Conservation (phyloP, 208 protist species). For the Histomonas meleagridis region DNA sequence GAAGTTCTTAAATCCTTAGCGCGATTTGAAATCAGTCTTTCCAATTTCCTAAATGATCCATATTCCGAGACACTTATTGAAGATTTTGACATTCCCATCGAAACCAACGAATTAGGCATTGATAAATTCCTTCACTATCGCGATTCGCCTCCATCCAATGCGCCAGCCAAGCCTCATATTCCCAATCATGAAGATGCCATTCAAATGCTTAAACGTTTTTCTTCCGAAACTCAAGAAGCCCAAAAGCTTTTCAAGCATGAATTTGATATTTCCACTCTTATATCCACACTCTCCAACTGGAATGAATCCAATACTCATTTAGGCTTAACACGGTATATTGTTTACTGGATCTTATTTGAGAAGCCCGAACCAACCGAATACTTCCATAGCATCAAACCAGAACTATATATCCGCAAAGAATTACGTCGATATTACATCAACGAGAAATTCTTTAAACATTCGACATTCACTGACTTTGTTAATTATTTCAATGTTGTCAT, state of each 20-base stretch:
- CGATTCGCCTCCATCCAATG: background rate
- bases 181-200: background rate
- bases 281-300: background rate
- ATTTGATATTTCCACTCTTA: background rate
- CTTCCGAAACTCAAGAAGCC: background rate
- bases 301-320: background rate
- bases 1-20: background rate
- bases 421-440: background rate
- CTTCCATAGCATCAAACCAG: background rate
- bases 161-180: background rate
- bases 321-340: background rate
- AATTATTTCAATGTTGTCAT: background rate
- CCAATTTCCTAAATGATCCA: background rate
- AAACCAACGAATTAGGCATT: background rate
- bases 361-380: background rate
- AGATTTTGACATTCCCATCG: background rate
- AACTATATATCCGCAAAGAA: background rate
- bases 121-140: background rate
- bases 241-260: background rate
- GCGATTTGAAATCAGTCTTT: background rate
- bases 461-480: background rate
- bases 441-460: background rate
- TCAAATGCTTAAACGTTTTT: background rate
- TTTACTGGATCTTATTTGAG: background rate
- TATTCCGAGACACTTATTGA: background rate